Base-by-base conservation (phyloP, 208 protist genomes). In the Leishmania tropica region DNA sequence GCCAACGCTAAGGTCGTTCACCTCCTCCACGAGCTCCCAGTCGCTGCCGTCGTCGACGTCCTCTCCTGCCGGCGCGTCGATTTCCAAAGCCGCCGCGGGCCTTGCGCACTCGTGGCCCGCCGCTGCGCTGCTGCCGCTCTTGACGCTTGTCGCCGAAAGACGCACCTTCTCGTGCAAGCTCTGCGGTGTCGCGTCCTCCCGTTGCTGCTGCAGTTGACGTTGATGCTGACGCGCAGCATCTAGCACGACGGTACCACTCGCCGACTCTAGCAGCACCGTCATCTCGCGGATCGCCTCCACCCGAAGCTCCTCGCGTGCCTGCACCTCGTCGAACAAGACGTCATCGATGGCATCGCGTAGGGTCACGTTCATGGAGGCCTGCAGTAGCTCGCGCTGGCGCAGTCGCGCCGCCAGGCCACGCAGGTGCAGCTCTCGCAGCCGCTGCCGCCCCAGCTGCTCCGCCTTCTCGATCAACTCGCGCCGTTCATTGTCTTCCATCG, bases 321-420 rank as follows among this genome's bases (percentile, higher is more conserved):
- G 78, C 45, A 72, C 65, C 45, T 85, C 78, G 5, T 79, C 78
- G 28, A 82, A 85, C 51, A 54, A 0, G 10, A 79, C 8, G 28
- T 85, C 82, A 0, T 81, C 78, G n/a, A 80, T n/a, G 31, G 83
- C 83, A 31, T 58, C 28, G 47, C 48, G 51, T 21, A 86, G 54
- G 15, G 72, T 75, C 42, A 82, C 35, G 45, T 75, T 4, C 19
- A 58, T 40, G 5, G 74, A 45, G 19, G 51, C 2, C 45, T 60
- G 54, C 81, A 82, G 70, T n/a, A 82, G 35, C 64, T 48, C 78
- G 67, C 64, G 28, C 64, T 82, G 77, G 51, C 82, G 82, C 78
- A 85, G 65, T 24, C 78, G 82, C 8, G 73, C 82, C n/a, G 82
- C 82, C 40, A 85, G 35, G 17, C 82, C 78, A 48, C 78, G 75